Evolutionary conservation across 169 alveolate genomes (phyloP), one percentile per base, ranked within the genome.

Genomic region (Plasmodium gonderi): DNA sequence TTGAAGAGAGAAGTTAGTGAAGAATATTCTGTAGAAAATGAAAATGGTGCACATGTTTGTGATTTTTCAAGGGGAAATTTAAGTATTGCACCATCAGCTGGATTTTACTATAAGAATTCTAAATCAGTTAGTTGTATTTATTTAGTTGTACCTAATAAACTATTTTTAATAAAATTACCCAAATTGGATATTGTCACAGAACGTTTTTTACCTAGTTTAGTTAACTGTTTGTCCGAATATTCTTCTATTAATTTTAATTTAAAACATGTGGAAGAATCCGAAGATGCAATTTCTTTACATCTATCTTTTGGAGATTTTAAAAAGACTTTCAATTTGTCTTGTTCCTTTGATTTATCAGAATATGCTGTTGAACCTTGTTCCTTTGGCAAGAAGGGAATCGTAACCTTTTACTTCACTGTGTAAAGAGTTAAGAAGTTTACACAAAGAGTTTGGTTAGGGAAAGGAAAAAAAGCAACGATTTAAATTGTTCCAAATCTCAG

Each of bases 41-140:
- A 82, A 20, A 44, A 74, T 6, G 79, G 42, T 12, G 38, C 33
- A 33, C 78, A 85, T 64, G 33, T 20, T 1, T 85, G 92, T 74
- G 87, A 85, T 36, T 85, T 85, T 85, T 85, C 92, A 36, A 26
- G 42, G 29, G 92, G 92, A 8, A 75, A 74, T 85, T 74, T 85
- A 40, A 60, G 44, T 54, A 85, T 85, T 17, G 36, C 49, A 5
- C 92, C 92, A 23, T 20, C 92, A 74, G 68, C 51, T 12, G 92
- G 92, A 0, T 85, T 85, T 49, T 45, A 74, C 44, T 40, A 74
- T 72, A 85, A 85, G 44, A 47, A 74, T 74, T 33, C 81, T n/a
- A 85, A 76, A 75, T 74, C 54, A 14, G 92, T 85, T 65, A 85
- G 45, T 17, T 85, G 92, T 49, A 85, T 85, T 20, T 75, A 85